These are phyloP conservation scores for Epichloe gansuensis DNA, from an alignment of 2,329 filamentous ascomycete species.

Conservation along the genomic window DNA sequence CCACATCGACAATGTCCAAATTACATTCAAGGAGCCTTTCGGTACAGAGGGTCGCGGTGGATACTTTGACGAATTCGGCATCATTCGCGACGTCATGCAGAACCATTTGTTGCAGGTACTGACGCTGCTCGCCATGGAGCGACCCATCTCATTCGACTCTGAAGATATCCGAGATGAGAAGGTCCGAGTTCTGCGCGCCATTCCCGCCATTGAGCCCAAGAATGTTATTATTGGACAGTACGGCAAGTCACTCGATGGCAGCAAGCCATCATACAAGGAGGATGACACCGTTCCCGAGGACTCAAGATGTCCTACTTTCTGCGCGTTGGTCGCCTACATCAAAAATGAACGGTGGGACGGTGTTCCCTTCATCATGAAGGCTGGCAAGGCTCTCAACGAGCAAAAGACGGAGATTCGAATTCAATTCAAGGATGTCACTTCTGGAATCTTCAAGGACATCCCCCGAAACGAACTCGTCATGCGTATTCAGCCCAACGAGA, in stretches of 20 bases:
- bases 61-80: slow-evolving; percentile 99
- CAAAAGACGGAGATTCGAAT: slow-evolving; percentile 99
- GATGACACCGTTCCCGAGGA: slow-evolving; percentile 97
- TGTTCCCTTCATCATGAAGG: slow-evolving; percentile 98
- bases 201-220: slow-evolving; percentile 93
- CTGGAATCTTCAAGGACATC: slow-evolving; percentile 99
- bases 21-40: slow-evolving; percentile 98
- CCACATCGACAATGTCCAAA: slow-evolving; percentile 98
- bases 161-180: slow-evolving; percentile 99
- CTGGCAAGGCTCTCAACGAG: slow-evolving; percentile 95
- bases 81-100: slow-evolving; percentile 99
- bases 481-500: slow-evolving; percentile 98
- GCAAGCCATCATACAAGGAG: slow-evolving; percentile 96
- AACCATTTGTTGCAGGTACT: slow-evolving; percentile 96
- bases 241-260: slow-evolving; percentile 87
- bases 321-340: slow-evolving; percentile 92
- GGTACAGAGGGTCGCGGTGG: slow-evolving; percentile 95
- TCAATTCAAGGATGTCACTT: slow-evolving; percentile 98
- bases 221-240: slow-evolving; percentile 99
- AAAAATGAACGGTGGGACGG: slow-evolving; percentile 99
- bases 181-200: slow-evolving; percentile 85
- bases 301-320: slow-evolving; percentile 95
- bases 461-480: slow-evolving; percentile 98
- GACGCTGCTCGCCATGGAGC: slow-evolving; percentile 93
- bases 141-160: slow-evolving; percentile 92